Conservation (phyloP, 306 rosid genomes). For the Begonia peltatifolia region DNA sequence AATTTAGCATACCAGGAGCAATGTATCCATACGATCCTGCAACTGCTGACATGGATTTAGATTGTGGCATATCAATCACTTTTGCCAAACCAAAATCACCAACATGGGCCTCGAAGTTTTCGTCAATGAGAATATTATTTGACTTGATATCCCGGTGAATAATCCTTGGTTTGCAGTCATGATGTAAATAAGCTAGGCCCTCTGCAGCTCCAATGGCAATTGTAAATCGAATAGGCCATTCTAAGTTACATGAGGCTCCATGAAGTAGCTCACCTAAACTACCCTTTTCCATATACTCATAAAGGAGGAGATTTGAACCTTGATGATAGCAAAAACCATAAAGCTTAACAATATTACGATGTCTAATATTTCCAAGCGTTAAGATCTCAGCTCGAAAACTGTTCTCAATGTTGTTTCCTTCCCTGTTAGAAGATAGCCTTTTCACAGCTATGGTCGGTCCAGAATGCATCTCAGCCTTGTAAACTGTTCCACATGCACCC, state of each 20-base stretch:
- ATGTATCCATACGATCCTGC: slow-evolving; percentile 98
- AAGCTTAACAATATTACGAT: slow-evolving; percentile 82
- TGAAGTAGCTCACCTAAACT: slow-evolving; percentile 90
- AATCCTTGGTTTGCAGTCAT: slow-evolving; percentile 89
- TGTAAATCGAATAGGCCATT: slow-evolving; percentile 74
- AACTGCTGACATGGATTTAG: slow-evolving; percentile 94
- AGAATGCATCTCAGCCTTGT: slow-evolving; percentile 59
- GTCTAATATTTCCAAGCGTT: slow-evolving; percentile 89
- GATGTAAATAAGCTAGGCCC: slow-evolving; percentile 95
- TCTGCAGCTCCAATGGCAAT: slow-evolving; percentile 98
- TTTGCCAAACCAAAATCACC: slow-evolving; percentile 98
- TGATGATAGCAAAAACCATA: slow-evolving; percentile 80
- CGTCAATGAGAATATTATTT: slow-evolving; percentile 79
- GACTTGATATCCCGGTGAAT: slow-evolving; percentile 94
- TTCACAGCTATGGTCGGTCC: slow-evolving; percentile 80
- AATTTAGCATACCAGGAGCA: slow-evolving; percentile 71
- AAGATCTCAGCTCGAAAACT: slow-evolving; percentile 82
- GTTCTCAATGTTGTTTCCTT: slow-evolving; percentile 64
- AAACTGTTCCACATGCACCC: slow-evolving; percentile 94
- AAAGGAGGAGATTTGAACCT: slow-evolving; percentile 82
- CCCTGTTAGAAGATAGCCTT: slow-evolving; percentile 78
- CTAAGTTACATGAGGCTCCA: slow-evolving; percentile 46
- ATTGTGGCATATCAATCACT: slow-evolving; percentile 94
- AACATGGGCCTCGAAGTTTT: slow-evolving; percentile 82
- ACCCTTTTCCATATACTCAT: slow-evolving; percentile 87